Conservation (phyloP, 2,329 filamentous ascomycete species). For the Ophiocordyceps australis region DNA sequence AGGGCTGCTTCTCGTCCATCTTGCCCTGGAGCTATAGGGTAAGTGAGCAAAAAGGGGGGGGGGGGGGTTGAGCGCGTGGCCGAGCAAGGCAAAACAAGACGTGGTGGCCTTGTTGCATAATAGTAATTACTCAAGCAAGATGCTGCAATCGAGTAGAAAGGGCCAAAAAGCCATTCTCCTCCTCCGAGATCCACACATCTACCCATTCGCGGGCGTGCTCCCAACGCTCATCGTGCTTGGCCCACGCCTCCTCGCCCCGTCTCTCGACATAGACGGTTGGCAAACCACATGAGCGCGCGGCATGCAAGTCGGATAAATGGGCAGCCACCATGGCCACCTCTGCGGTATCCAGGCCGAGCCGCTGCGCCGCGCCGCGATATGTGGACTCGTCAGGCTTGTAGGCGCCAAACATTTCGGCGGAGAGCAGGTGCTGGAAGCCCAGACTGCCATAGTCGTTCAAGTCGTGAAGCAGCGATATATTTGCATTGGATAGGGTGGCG, state of each 20-base stretch:
- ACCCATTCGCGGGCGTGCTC: conserved; percentile 26
- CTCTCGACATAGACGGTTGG: conserved; percentile 61
- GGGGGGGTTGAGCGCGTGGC: too few relatives aligned
- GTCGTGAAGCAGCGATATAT: conserved; percentile 46
- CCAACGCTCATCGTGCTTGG: conserved; percentile 26
- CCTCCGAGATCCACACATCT: conserved; percentile 17
- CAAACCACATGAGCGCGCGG: conserved; percentile 45
- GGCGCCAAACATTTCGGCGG: conserved; percentile 49
- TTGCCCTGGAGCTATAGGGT: too few relatives aligned
- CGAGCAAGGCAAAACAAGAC: too few relatives aligned
- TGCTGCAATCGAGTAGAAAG: conserved; percentile 10
- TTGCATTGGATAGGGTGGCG: conserved; percentile 59
- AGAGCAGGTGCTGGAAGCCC: conserved; percentile 43
- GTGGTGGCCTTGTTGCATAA: too few relatives aligned
- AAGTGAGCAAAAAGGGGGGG: too few relatives aligned
- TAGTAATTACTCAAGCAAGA: too few relatives aligned
- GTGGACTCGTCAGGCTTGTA: conserved; percentile 57
- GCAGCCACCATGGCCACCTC: conserved; percentile 65
- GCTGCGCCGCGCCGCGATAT: conserved; percentile 48
- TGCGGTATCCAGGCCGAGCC: conserved; percentile 33
- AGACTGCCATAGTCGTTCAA: conserved; percentile 39
- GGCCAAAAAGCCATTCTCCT: conserved; percentile 12
- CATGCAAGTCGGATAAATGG: conserved; percentile 51
- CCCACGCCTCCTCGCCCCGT: conserved; percentile 44
- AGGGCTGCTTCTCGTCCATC: too few relatives aligned